Percentiles rank a stretch among this genome's conserved stretches.
Evolutionary conservation across 352 stramenopile genomes (phyloP).

Genomic region (Pythium sp.): DNA sequence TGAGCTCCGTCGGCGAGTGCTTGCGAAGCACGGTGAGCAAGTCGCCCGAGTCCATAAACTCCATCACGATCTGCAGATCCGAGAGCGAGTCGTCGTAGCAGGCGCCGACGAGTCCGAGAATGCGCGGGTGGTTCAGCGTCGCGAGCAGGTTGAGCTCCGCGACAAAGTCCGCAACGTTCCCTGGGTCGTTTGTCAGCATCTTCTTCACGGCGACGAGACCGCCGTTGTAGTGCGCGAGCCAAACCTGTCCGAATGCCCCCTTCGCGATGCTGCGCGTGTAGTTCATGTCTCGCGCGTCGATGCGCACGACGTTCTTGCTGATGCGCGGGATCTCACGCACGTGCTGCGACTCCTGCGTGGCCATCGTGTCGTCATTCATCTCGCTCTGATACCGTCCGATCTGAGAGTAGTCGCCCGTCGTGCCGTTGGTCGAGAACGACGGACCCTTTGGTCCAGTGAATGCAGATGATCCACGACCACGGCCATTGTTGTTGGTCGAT

Average conservation of each 20-base stretch:
- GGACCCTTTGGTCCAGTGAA: constrained; percentile 10
- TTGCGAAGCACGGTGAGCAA: constrained; percentile 58
- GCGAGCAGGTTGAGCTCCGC: constrained; percentile 82
- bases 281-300: constrained; percentile 66
- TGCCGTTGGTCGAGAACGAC: constrained; percentile 22
- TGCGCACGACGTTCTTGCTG: constrained; percentile 49
- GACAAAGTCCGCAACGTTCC: constrained; percentile 64
- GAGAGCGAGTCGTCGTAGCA: constrained; percentile 69
- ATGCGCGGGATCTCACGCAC: constrained; percentile 26
- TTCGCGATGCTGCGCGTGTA: constrained; percentile 81
- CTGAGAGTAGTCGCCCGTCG: constrained; percentile 21
- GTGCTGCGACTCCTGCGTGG: constrained; percentile 12
- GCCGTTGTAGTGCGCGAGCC: constrained; percentile 64
- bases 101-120: constrained; percentile 66
- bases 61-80: constrained; percentile 75
- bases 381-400: constrained; percentile 29
- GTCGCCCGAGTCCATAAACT: constrained; percentile 79
- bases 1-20: constrained; percentile 39
- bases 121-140: constrained; percentile 67
- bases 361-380: constrained; percentile 7
- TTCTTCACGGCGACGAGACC: constrained; percentile 84
- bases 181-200: constrained; percentile 52
- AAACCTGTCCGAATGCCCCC: constrained; percentile 80
- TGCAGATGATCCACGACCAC: constrained; percentile 18
- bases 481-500: constrained; percentile 17